Conservation (phyloP, 208 protist species). For the Acanthamoeba castellanii region DNA sequence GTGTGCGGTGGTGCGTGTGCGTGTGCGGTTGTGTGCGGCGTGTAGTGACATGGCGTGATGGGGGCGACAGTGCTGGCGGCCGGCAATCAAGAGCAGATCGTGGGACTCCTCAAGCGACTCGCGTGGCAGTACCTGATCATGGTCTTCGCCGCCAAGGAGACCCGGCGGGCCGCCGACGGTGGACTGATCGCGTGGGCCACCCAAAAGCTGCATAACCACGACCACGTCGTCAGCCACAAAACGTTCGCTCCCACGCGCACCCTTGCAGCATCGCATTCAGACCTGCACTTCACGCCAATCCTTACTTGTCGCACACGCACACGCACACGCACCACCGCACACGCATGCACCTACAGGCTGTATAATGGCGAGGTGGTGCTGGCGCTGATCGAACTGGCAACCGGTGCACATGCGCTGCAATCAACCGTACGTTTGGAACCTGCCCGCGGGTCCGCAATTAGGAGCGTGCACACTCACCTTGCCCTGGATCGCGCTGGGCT, state of each 20-base stretch:
- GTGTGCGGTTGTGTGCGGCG: no score
- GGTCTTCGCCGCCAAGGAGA: not conserved
- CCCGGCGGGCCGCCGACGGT: not conserved
- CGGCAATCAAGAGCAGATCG: constrained; percentile 12
- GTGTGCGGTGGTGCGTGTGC: no score
- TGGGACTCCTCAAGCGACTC: constrained; percentile 11
- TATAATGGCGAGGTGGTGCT: constrained; percentile 44
- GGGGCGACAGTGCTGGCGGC: not conserved
- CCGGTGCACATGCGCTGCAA: no score
- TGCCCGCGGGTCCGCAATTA: no score
- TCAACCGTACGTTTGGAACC: no score
- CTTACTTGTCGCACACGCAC: not conserved
- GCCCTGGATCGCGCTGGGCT: no score
- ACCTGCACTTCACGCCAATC: not conserved
- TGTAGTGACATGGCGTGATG: no score
- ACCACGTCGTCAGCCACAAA: not conserved
- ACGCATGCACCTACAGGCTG: not conserved
- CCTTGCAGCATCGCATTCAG: not conserved
- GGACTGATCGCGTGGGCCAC: not conserved
- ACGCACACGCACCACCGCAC: not conserved
- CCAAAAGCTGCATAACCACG: not conserved
- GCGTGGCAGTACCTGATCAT: constrained; percentile 65
- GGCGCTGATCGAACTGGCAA: not conserved
- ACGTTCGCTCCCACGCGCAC: not conserved
- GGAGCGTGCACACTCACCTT: not conserved